phyloP scores from a whole-genome alignment of 805 yeast species.

The Yamadazyma nakazawae region DNA sequence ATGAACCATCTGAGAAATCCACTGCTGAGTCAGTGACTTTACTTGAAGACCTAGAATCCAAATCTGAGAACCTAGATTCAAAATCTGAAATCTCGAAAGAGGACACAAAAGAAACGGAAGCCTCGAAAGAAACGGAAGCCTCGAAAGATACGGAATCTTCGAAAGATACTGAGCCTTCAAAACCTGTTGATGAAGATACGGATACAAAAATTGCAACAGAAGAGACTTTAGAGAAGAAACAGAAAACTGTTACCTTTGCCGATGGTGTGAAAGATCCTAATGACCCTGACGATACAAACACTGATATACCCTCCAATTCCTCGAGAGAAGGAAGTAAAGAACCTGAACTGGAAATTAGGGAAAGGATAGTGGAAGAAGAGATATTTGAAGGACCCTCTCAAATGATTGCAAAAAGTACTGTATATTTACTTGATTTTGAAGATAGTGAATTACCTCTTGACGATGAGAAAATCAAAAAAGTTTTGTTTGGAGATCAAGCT shows the following conservation, averaged over 20 bases:
- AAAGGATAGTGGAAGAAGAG: constrained; percentile 14
- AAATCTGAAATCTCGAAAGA: neutral
- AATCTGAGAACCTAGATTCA: no score
- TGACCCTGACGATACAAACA: neutral
- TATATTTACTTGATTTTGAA: constrained; percentile 52
- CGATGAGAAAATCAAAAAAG: constrained; percentile 24
- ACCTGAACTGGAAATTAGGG: neutral
- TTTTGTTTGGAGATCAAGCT: constrained; percentile 64
- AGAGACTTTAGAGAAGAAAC: constrained; percentile 3
- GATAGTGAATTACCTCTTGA: constrained; percentile 28
- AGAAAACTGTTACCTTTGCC: constrained; percentile 14
- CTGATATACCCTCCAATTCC: neutral
- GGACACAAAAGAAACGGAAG: neutral
- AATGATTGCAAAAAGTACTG: constrained; percentile 50
- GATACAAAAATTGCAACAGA: neutral
- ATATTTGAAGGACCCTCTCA: constrained; percentile 69
- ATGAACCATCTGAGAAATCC: no score
- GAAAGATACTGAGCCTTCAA: neutral
- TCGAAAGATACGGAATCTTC: neutral
- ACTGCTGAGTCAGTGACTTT: no score
- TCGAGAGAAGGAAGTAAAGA: constrained; percentile 2
- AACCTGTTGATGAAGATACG: neutral
- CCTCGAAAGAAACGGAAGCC: neutral
- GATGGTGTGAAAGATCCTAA: constrained; percentile 3
- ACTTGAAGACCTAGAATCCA: no score